Percentiles rank a stretch among this genome's conserved stretches.
Evolutionary conservation across 805 yeast species (phyloP).

Genomic region (Lipomyces mesembrius): DNA sequence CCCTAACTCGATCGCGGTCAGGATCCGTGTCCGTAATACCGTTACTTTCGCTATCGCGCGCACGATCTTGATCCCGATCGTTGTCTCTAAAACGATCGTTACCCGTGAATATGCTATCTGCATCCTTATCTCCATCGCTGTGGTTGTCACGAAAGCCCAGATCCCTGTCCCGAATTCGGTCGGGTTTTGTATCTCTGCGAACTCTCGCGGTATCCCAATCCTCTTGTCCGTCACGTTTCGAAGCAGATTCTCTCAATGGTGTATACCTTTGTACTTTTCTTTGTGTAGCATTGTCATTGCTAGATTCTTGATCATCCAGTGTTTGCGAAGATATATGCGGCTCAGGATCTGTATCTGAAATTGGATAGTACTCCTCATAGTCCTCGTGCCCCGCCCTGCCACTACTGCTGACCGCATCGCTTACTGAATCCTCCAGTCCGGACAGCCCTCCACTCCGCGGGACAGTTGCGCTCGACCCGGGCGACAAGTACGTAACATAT

Average conservation of each 20-base stretch:
- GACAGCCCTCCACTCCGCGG: not conserved
- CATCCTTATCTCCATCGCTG: not conserved
- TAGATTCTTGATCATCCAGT: not conserved
- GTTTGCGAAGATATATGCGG: not conserved
- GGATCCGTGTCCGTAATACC: not conserved
- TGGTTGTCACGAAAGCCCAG: not conserved
- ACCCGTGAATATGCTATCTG: not conserved
- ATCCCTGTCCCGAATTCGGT: not conserved
- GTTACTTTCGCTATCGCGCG: slow-evolving; percentile 1
- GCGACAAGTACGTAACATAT: slow-evolving; percentile 19
- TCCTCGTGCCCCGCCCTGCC: not conserved
- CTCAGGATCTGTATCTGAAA: not conserved
- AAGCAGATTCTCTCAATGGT: not conserved
- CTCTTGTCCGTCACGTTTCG: not conserved
- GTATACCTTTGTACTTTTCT: not conserved
- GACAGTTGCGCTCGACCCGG: not conserved
- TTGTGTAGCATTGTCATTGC: not conserved
- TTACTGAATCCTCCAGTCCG: not conserved
- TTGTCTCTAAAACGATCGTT: not conserved
- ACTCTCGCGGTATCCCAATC: not conserved
- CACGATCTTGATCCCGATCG: not conserved
- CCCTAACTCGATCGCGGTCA: not conserved
- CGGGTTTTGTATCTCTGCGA: not conserved
- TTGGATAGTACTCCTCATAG: not conserved
- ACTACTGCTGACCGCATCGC: not conserved